These are phyloP conservation scores for Globisporangium polare DNA, from an alignment of 352 stramenopile species.

Conservation along the genomic window DNA sequence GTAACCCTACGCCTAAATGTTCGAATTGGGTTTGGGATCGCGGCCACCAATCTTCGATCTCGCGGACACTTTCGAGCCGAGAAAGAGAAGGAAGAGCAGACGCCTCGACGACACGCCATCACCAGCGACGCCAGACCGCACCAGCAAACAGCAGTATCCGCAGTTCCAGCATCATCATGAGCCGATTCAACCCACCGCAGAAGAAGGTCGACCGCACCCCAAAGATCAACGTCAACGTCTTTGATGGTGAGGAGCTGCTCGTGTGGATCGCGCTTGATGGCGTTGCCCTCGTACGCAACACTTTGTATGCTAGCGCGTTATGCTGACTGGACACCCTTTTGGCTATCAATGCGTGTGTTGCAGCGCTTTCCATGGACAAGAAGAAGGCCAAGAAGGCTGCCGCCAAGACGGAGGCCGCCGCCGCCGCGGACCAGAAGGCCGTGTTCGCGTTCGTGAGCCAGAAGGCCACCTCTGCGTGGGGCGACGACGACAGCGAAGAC, in stretches of 20 bases:
- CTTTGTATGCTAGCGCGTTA: no score
- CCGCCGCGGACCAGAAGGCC: conserved; percentile 34
- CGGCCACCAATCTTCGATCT: conserved; percentile 10
- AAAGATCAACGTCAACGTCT: conserved; percentile 21
- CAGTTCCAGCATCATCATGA: conserved; percentile 9
- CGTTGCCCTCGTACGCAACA: not conserved
- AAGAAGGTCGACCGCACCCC: conserved; percentile 16
- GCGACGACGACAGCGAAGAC: conserved; percentile 75
- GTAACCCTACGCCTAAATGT: no score
- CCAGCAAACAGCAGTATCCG: not conserved
- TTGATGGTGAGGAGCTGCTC: conserved; percentile 9
- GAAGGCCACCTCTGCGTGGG: conserved; percentile 58
- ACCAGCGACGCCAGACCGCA: not conserved
- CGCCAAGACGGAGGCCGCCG: conserved; percentile 22
- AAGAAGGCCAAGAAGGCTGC: conserved; percentile 68
- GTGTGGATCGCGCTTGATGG: not conserved
- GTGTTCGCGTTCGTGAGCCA: conserved; percentile 75
- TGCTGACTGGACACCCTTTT: no score
- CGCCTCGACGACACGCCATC: not conserved
- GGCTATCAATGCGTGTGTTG: no score
- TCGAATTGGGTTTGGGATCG: not conserved
- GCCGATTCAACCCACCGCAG: conserved; percentile 12
- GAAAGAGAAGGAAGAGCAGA: not conserved
- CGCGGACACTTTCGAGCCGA: not conserved
- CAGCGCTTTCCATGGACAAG: conserved; percentile 21